Evolutionary conservation across 208 protist genomes (phyloP).

Genomic region (Leishmania guyanensis): DNA sequence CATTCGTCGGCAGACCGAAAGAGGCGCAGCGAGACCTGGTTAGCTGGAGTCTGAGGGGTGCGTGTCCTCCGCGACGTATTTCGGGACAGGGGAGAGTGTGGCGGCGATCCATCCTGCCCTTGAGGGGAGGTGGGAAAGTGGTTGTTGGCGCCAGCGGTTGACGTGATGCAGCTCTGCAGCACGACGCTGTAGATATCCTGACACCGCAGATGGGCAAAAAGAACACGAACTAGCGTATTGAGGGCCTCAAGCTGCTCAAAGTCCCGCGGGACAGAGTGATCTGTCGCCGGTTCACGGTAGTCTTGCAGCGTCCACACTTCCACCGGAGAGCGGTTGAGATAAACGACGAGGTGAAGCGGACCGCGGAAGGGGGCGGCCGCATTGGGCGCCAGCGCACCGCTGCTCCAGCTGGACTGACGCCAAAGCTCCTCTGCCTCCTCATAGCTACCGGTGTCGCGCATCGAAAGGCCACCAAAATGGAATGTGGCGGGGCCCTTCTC

Average conservation of each 20-base stretch:
- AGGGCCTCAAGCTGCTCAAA: constrained; percentile 46
- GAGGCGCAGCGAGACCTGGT: constrained; percentile 28
- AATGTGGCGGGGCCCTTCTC: constrained; percentile 32
- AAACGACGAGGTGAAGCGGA: constrained; percentile 44
- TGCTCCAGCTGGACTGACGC: constrained; percentile 12
- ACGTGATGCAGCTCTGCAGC: constrained; percentile 33
- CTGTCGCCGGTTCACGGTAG: constrained; percentile 42
- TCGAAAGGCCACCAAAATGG: constrained; percentile 46
- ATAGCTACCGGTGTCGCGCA: constrained; percentile 43
- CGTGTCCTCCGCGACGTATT: constrained; percentile 11
- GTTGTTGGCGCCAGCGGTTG: constrained; percentile 15
- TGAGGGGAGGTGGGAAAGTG: background rate
- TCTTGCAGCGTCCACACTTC: constrained; percentile 56
- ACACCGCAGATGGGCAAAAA: constrained; percentile 45
- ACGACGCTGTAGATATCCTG: constrained; percentile 43
- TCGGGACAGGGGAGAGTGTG: constrained; percentile 9
- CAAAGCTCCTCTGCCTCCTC: constrained; percentile 41
- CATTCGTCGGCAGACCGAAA: constrained; percentile 21
- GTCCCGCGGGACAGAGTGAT: constrained; percentile 40
- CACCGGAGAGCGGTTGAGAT: constrained; percentile 33
- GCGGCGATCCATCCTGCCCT: constrained; percentile 1
- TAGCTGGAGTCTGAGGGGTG: constrained; percentile 18
- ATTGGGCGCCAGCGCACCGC: background rate
- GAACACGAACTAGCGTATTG: constrained; percentile 44
- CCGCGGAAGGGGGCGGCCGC: constrained; percentile 25